These are phyloP conservation scores for Ramaria rubella DNA, from an alignment of 768 basidiomycete species.

Conservation along the genomic window DNA sequence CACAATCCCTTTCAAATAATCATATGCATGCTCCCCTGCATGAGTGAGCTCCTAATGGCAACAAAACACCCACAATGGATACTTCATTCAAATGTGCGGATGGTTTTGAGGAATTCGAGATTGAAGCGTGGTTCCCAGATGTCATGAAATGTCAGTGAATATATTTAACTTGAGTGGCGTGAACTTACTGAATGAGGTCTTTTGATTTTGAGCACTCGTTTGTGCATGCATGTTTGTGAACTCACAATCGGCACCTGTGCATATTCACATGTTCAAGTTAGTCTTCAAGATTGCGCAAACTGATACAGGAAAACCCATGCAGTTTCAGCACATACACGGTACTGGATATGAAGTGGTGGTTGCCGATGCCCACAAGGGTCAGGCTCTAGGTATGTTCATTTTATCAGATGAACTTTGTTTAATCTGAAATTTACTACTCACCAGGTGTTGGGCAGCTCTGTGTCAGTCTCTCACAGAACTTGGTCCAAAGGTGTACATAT, in stretches of 20 bases:
- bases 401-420: background rate
- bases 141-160: conserved; percentile 10
- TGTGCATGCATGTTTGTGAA: conserved; percentile 20
- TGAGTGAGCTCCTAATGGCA: conserved; percentile 17
- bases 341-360: conserved; percentile 16
- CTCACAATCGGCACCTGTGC: conserved; percentile 21
- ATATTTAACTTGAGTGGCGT: background rate
- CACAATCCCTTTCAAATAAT: background rate
- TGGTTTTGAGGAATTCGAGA: too few relatives aligned
- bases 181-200: too few relatives aligned
- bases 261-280: conserved; percentile 17
- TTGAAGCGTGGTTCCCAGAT: conserved; percentile 11
- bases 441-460: conserved; percentile 18
- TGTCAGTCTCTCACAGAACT: background rate
- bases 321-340: too few relatives aligned
- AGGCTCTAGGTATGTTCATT: conserved; percentile 14
- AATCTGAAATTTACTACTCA: background rate
- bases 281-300: conserved; percentile 19
- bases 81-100: too few relatives aligned
- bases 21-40: conserved; percentile 20
- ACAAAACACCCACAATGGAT: too few relatives aligned
- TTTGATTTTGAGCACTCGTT: conserved; percentile 4
- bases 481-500: conserved; percentile 2
- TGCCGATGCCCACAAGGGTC: too few relatives aligned
- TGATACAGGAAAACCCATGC: conserved; percentile 17